Base-by-base conservation (phyloP, 2,329 filamentous ascomycete species). In the Tolypocladium cylindrosporum region DNA sequence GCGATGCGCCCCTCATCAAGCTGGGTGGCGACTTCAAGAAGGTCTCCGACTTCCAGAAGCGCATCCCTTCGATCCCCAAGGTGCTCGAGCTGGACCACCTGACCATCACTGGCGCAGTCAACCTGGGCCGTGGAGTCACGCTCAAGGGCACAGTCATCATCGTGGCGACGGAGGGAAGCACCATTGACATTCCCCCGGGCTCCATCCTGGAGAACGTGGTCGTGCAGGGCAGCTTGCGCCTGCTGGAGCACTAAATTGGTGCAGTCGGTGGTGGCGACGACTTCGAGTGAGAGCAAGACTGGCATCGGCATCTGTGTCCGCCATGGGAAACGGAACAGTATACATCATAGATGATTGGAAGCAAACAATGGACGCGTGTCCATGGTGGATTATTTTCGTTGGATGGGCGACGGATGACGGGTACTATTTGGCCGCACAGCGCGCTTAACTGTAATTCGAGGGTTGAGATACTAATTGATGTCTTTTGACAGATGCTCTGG, bases 21-120 rank as follows among this genome's bases (percentile, higher is more conserved):
- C 89, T 99, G 57, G 94, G 94, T 68, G 87, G 86, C 70, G 94
- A 99, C 83, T 99, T 99, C 86, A 99, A 99, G 89, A 99, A 99
- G 87, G 94, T 99, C 43, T 97, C 93, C 1, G 94, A 91, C 80
- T 95, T 95, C 83, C 88, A 91, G 79, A 87, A 90, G 76, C 88
- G 88, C 72, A 92, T 95, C 66, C 82, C 88, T 13, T 91, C 87
- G 63, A 95, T 95, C 68, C 90, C 90, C 70, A 92, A 90, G 83
- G 92, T 95, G 67, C 85, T 94, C 65, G 90, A 95, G 79, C 84
- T 94, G 54, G 90, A 95, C 71, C 94, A 99, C 73, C 84, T 99
- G 60, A 99, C 94, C 71, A 96, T 99, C 68, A 99, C 94, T 41
- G 94, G 94, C 71, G 91, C 91, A 51, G 94, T 99, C 75, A 97